Evolutionary conservation across 2,329 filamentous ascomycete species (phyloP), one percentile per base, ranked within the genome.

Genomic region (Xylariomycetidae sp.): DNA sequence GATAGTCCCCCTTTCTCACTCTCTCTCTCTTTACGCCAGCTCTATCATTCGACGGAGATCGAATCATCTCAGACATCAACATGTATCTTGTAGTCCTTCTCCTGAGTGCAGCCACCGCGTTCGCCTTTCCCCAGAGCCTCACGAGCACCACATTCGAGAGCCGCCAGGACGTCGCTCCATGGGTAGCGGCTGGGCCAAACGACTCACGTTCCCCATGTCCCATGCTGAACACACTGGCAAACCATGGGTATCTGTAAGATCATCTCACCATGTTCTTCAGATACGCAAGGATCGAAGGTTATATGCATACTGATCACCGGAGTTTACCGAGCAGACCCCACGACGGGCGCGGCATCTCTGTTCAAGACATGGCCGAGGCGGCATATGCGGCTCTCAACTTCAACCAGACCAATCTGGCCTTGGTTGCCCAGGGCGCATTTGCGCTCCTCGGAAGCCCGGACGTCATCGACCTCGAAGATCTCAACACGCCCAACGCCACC

Each of bases 221-320:
- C 4, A 32, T 45, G 38, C 27, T 49, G 25, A 49, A 49, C 37
- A 47, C 46, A 17, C 33, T 49, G 27, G 44, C 46, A 7, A 49
- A 49, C 27, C 42, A 46, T 25, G 46, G 44, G 11, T 49, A 49
- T 20, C 37, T 48, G 44, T 46, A 42, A n/a, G 33, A 13, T 10
- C 16, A 2, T 20, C 16, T 20, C 12, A 13, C 15, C 22, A 8
- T 13, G 15, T 14, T 27, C 13, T n/a, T 15, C 10, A 11, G 13
- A 12, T 29, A 7, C 15, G 3, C 10, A n/a, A 17, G 13, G 12
- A 18, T 19, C 23, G 12, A 14, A 31, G 8, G 4, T 10, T 12
- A 9, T n/a, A 13, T 14, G 15, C 8, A 2, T 10, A 28, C 34
- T 43, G 30, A 43, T 22, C n/a, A 12, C 11, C 10, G 6, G 16